Evolutionary conservation across 2,329 filamentous ascomycete species (phyloP).

Genomic region (Exophiala aquamarina): DNA sequence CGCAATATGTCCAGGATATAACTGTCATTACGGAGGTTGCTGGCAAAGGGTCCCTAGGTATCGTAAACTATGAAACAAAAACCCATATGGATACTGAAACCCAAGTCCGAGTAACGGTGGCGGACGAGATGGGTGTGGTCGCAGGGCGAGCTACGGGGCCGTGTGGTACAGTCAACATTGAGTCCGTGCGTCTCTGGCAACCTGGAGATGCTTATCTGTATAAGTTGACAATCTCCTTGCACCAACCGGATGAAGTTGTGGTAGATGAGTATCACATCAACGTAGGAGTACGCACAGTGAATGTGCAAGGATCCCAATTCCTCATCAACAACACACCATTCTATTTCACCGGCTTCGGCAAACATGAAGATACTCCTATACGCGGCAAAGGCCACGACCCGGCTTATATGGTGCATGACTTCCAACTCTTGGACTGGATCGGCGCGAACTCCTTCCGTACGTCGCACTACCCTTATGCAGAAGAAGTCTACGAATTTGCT

Average conservation of each 20-base stretch:
- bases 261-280: neutral
- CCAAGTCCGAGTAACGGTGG: neutral
- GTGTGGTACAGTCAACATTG: neutral
- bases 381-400: neutral
- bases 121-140: neutral
- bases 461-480: neutral
- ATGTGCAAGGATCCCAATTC: neutral
- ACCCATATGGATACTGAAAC: neutral
- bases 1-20: conserved; percentile 25
- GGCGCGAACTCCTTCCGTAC: neutral
- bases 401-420: neutral
- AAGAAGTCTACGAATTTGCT: neutral
- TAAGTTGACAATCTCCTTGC: neutral
- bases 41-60: neutral
- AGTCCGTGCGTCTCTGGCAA: neutral
- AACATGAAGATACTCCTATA: neutral
- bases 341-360: neutral
- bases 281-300: neutral
- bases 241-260: neutral
- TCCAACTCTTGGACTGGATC: neutral
- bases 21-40: conserved; percentile 21
- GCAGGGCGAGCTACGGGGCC: neutral
- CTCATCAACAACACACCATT: neutral
- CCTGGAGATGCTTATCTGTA: neutral
- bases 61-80: neutral